Base-by-base conservation (phyloP, 305 asterid genomes). In the Ilex paraguariensis region DNA sequence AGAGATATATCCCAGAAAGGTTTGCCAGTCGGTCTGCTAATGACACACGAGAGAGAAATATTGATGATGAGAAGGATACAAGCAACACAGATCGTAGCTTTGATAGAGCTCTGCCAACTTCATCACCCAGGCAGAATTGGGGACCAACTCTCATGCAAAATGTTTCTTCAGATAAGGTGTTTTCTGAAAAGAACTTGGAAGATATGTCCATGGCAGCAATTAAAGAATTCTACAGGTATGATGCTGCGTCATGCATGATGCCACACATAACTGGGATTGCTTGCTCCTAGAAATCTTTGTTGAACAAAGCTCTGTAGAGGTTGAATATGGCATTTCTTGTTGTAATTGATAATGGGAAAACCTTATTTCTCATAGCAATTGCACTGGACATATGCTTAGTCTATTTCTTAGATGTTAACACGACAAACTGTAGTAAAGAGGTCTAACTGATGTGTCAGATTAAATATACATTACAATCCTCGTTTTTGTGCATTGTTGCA, bases 171-270 rank as follows among this genome's bases (percentile, higher is more conserved):
- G 91, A 86, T 45, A 82, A 64, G 70, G 82, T 63, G 56, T 75
- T 59, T 74, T 51, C 87, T 6, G 97, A 85, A 77, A 85, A 87
- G 54, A 79, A 57, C 48, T 62, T 90, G 76, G 77, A 64, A 17
- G 82, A 81, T 54, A 82, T 77, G 82, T 84, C 95, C 58, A 49
- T 85, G 79, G 65, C 91, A 71, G 68, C 96, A 59, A 85, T 90
- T 60, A 86, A 75, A 77, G 97, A 90, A 79, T 91, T 80, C 63
- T 91, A 88, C 87, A 88, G 95, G 98, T 88, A 79, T 67, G 60
- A 17, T 66, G 59, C 21, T 8, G 42, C 67, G 44, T 70, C 56
- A 16, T 56, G 54, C 42, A 52, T 5, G 59, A 61, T n/a, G n/a
- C 10, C 12, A 40, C 30, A 31, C 32, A 3, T 21, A 61, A 73